Evolutionary conservation across 2,329 filamentous ascomycete genomes (phyloP).

Genomic region (Aschersonia sp.): DNA sequence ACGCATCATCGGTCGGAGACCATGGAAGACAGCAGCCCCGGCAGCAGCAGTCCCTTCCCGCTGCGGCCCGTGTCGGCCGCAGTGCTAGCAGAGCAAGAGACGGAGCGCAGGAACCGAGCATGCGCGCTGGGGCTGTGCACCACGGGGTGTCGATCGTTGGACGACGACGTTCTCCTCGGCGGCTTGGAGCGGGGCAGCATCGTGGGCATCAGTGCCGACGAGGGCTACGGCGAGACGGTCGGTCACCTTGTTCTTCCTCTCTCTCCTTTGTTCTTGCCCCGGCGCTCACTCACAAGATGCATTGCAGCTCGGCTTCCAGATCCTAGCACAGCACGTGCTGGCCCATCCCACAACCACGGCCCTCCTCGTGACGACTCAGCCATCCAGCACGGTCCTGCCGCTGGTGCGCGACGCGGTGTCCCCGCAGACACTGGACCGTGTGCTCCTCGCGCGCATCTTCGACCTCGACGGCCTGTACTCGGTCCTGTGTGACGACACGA

Average conservation of each 20-base stretch:
- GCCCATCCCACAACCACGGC: constrained; percentile 12
- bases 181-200: constrained; percentile 36
- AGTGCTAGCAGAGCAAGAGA: constrained; percentile 24
- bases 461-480: constrained; percentile 44
- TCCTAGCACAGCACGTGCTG: constrained; percentile 25
- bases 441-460: constrained; percentile 42
- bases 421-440: constrained; percentile 28
- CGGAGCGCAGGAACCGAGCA: constrained; percentile 17
- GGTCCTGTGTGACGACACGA: constrained; percentile 32
- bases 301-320: constrained; percentile 32
- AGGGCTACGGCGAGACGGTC: constrained; percentile 29
- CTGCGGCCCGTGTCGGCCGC: constrained; percentile 30
- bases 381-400: constrained; percentile 24
- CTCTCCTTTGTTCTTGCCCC: neutral
- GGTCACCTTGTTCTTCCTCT: constrained; percentile 14
- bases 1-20: too few species aligned
- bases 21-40: too few species aligned
- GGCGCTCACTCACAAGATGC: neutral
- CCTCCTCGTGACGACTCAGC: constrained; percentile 34
- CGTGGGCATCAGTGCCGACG: constrained; percentile 39
- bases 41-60: constrained; percentile 13
- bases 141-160: constrained; percentile 33
- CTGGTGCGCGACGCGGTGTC: constrained; percentile 25
- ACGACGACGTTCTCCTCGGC: constrained; percentile 29
- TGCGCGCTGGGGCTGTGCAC: constrained; percentile 15